Evolutionary conservation across 148 eudicot species (phyloP).

Genomic region (Rhododendron williamsianum): DNA sequence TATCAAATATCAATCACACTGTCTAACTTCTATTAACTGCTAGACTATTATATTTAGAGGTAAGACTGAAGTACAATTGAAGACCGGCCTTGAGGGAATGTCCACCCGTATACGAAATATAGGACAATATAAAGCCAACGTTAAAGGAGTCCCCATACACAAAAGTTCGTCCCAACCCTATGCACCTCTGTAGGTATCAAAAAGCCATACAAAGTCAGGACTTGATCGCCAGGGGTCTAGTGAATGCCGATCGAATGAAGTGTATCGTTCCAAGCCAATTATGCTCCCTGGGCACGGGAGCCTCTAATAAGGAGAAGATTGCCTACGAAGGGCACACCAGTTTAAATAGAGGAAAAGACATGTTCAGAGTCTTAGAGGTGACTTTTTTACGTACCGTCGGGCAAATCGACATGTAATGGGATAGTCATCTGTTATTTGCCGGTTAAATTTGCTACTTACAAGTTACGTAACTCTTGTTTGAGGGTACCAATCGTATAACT

Average conservation of each 20-base stretch:
- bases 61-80: neutral
- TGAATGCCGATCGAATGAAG: too few species aligned
- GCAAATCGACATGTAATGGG: too few species aligned
- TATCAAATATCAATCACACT: neutral
- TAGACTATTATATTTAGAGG: neutral
- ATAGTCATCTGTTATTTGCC: neutral
- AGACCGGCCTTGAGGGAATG: neutral
- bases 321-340: too few species aligned
- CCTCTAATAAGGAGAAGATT: too few species aligned
- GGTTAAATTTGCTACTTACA: neutral
- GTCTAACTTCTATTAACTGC: neutral
- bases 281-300: too few species aligned
- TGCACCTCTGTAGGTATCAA: neutral
- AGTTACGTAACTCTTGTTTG: too few species aligned
- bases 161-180: neutral
- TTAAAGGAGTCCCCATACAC: neutral
- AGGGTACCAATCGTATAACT: too few species aligned
- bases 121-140: neutral
- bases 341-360: too few species aligned
- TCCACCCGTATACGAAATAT: neutral
- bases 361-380: too few species aligned
- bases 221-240: neutral
- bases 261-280: too few species aligned
- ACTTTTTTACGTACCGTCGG: too few species aligned
- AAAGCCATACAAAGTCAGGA: neutral